phyloP scores from a whole-genome alignment of 192 early-diverging fungal species.

The Entophlyctis luteolus region DNA sequence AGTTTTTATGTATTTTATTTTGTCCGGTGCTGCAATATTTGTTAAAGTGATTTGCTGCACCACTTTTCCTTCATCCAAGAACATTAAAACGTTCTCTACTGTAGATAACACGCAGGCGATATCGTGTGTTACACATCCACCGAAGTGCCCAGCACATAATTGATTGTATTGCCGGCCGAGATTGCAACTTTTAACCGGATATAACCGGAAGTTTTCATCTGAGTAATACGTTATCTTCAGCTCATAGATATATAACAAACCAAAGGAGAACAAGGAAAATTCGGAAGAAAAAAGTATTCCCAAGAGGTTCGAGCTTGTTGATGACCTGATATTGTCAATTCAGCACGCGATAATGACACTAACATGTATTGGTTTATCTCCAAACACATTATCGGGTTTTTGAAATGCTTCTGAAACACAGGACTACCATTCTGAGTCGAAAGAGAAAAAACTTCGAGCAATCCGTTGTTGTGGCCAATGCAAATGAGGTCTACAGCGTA shows the following conservation, averaged over 20 bases:
- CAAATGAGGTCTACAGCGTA: too few species aligned
- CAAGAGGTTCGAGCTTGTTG: neutral
- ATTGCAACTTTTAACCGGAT: neutral
- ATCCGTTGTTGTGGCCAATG: too few species aligned
- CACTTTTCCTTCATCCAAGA: conserved; percentile 10
- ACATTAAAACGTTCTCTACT: conserved; percentile 5
- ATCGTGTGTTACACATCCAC: conserved; percentile 3
- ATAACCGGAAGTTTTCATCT: neutral
- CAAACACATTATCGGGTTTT: too few species aligned
- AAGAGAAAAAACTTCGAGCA: too few species aligned
- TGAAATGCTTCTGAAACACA: too few species aligned
- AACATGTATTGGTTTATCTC: neutral
- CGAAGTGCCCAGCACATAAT: conserved; percentile 6
- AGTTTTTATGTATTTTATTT: too few species aligned
- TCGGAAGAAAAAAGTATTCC: neutral
- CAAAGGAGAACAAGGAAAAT: neutral
- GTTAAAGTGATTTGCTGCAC: too few species aligned
- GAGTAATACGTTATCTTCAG: neutral
- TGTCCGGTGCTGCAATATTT: too few species aligned
- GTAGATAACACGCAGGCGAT: conserved; percentile 20
- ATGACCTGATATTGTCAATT: neutral
- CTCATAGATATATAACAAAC: neutral
- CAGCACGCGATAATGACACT: neutral
- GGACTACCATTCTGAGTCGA: too few species aligned
- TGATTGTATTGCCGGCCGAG: neutral